Conservation (phyloP, 1,284 basidiomycete genomes). For the Trichosporon sp. region DNA sequence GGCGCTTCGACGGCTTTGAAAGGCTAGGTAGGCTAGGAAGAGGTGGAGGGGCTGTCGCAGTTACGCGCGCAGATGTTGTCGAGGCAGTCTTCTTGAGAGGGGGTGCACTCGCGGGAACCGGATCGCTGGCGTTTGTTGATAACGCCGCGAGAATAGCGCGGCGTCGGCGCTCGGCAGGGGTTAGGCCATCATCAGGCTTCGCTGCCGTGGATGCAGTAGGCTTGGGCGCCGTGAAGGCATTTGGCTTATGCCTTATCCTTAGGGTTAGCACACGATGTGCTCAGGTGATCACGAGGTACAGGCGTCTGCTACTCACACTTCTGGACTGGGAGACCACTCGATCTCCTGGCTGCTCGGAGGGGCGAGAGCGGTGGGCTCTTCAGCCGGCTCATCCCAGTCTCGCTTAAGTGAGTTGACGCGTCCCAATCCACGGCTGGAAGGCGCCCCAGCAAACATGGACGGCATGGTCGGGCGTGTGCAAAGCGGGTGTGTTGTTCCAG, state of each 20-base stretch:
- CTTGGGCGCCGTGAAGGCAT: not conserved
- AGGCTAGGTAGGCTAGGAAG: conserved; percentile 2
- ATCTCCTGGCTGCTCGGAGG: conserved; percentile 14
- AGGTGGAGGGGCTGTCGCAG: conserved; percentile 3
- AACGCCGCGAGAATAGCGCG: conserved; percentile 44
- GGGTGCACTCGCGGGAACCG: conserved; percentile 7
- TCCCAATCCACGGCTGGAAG: conserved; percentile 19
- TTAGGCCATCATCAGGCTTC: conserved; percentile 9
- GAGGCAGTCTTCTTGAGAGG: not conserved
- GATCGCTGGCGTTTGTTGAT: conserved; percentile 18
- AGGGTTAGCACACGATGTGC: not conserved
- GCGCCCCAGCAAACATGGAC: conserved; percentile 15
- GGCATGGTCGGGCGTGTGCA: conserved; percentile 16
- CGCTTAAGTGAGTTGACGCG: conserved; percentile 42
- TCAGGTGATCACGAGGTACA: too few relatives aligned
- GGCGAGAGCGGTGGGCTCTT: conserved; percentile 2
- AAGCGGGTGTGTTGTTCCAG: not conserved
- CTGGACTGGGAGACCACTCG: conserved; percentile 30
- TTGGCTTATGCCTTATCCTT: conserved; percentile 3
- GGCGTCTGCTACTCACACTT: conserved; percentile 12
- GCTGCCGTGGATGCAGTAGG: not conserved
- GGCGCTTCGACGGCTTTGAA: conserved; percentile 28
- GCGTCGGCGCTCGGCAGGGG: conserved; percentile 35
- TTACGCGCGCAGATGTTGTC: conserved; percentile 4
- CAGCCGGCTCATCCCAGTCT: conserved; percentile 36